Percentiles rank a stretch among this genome's conserved stretches.
Evolutionary conservation across 2,329 filamentous ascomycete species (phyloP).

Genomic region (Verticillium isaacii): DNA sequence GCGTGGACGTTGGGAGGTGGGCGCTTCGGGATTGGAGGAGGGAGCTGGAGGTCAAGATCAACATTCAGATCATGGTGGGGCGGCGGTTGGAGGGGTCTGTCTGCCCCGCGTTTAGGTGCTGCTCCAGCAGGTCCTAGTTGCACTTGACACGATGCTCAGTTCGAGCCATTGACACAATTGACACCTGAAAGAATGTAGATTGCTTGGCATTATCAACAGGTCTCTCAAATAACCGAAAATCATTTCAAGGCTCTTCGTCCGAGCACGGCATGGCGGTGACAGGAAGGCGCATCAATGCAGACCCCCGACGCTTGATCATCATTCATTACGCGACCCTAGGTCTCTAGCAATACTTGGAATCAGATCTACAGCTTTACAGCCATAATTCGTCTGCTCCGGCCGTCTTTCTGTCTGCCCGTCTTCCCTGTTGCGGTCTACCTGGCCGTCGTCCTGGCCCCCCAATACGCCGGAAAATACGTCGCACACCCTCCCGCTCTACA

Average conservation of each 20-base stretch:
- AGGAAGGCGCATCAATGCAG: not conserved
- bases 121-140: not conserved
- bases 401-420: too few species aligned
- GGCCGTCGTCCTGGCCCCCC: not conserved
- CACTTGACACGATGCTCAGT: not conserved
- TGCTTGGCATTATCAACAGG: too few species aligned
- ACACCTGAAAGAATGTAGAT: too few species aligned
- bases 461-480: not conserved
- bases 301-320: not conserved
- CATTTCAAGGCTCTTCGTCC: too few species aligned
- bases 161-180: too few species aligned
- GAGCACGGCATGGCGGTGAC: too few species aligned
- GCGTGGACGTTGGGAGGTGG: not conserved
- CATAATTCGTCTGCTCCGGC: not conserved
- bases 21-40: not conserved
- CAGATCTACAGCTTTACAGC: not conserved
- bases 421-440: too few species aligned
- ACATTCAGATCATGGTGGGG: not conserved
- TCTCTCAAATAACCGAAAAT: too few species aligned
- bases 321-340: not conserved
- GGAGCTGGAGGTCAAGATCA: not conserved
- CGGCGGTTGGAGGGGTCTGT: not conserved
- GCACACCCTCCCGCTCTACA: slow-evolving; percentile 33
- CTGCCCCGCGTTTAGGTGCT: not conserved
- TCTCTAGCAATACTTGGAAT: not conserved